Evolutionary conservation across 345 rosid species (phyloP).

Genomic region (Brassica nigra): DNA sequence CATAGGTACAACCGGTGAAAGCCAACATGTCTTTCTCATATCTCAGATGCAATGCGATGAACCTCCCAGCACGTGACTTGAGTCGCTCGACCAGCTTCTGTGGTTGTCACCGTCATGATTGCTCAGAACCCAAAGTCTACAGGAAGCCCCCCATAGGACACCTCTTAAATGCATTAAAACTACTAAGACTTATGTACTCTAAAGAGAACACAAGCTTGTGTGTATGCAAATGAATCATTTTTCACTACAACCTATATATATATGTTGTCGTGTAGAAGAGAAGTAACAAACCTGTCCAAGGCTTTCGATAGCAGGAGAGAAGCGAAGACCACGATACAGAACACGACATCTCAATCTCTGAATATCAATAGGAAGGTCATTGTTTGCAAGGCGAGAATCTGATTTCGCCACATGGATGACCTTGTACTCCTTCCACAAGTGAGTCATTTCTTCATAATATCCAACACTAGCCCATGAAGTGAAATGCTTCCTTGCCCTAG

Average conservation of each 20-base stretch:
- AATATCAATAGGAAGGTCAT: slow-evolving; percentile 76
- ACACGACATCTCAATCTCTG: slow-evolving; percentile 94
- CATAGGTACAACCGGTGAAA: slow-evolving; percentile 89
- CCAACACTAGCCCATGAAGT: slow-evolving; percentile 77
- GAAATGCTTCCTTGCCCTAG: slow-evolving; percentile 90
- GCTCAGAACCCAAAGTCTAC: slow-evolving; percentile 86
- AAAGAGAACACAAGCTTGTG: slow-evolving; percentile 5
- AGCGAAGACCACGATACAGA: slow-evolving; percentile 70
- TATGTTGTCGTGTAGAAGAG: slow-evolving; percentile 1
- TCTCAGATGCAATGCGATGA: slow-evolving; percentile 88
- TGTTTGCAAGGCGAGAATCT: slow-evolving; percentile 95
- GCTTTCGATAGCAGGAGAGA: slow-evolving; percentile 74
- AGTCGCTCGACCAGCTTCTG: slow-evolving; percentile 97
- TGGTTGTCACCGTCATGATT: slow-evolving; percentile 83
- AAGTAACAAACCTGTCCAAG: slow-evolving; percentile 70
- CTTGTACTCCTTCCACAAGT: slow-evolving; percentile 69
- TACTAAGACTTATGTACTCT: slow-evolving; percentile 18
- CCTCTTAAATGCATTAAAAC: slow-evolving; percentile 70
- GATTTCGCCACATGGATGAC: slow-evolving; percentile 87
- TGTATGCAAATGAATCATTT: slow-evolving; percentile 7
- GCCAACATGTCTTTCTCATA: slow-evolving; percentile 97
- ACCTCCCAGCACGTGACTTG: slow-evolving; percentile 66
- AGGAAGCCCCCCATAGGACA: slow-evolving; percentile 89
- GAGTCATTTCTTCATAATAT: slow-evolving; percentile 83
- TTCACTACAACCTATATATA: slow-evolving; percentile 17